Conservation (phyloP, 2,329 filamentous ascomycete species). For the Blumeria graminis region DNA sequence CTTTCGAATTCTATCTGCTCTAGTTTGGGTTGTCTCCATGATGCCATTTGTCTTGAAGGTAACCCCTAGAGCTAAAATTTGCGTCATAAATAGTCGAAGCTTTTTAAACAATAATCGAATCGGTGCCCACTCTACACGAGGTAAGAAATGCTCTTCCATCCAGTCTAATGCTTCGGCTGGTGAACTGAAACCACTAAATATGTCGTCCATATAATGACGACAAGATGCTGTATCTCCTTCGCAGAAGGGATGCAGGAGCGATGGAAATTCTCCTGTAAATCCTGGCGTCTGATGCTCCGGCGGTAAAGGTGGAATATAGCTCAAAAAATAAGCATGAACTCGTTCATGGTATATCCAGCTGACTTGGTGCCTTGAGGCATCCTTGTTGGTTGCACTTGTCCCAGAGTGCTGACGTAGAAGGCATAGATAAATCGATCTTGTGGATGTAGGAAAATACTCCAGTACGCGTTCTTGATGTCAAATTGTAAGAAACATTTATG, state of each 20-base stretch:
- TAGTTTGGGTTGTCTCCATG: background rate
- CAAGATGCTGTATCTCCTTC: background rate
- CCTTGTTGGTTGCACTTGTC: background rate
- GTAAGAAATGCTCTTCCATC: background rate
- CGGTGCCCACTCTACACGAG: background rate
- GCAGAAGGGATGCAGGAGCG: background rate
- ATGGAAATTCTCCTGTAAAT: background rate
- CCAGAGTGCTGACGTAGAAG: background rate
- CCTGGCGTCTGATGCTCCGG: background rate
- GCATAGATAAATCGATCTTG: background rate
- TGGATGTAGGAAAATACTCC: background rate
- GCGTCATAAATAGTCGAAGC: background rate
- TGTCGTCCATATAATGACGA: background rate
- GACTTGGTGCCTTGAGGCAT: background rate
- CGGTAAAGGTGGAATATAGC: background rate
- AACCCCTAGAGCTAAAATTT: background rate
- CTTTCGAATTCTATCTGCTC: background rate
- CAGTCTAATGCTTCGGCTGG: background rate
- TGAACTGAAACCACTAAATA: background rate
- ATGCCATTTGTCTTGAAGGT: background rate
- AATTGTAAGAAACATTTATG: background rate
- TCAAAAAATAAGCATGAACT: background rate
- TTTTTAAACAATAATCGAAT: background rate
- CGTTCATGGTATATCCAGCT: background rate
- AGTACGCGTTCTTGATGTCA: background rate